Conservation (phyloP, 2,329 filamentous ascomycete species). For the Monilinia polystroma region DNA sequence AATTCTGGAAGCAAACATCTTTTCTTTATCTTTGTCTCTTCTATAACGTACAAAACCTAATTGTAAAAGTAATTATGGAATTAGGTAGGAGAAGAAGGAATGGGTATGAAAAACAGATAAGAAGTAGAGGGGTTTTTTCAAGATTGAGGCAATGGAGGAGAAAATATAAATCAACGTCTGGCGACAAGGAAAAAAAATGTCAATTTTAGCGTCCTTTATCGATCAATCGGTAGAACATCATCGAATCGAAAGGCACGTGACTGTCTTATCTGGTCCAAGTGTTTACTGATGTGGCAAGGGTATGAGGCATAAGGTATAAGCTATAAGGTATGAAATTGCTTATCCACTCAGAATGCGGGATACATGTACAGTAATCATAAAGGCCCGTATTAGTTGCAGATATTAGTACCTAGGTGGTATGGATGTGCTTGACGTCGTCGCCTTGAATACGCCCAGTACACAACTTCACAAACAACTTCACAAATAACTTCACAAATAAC, state of each 20-base stretch:
- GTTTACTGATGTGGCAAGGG: background rate
- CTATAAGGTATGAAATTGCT: background rate
- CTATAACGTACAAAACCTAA: conserved; percentile 28
- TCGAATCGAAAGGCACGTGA: conserved; percentile 16
- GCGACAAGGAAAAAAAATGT: conserved; percentile 19
- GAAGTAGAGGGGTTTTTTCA: conserved; percentile 1
- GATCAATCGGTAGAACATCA: conserved; percentile 18
- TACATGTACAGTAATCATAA: background rate
- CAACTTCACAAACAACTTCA: too few species aligned
- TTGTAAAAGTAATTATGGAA: conserved; percentile 24
- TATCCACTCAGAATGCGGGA: conserved; percentile 2
- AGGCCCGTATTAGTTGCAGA: background rate
- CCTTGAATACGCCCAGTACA: too few species aligned
- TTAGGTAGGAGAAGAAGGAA: conserved; percentile 25
- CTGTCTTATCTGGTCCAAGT: too few species aligned
- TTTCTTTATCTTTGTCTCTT: conserved; percentile 41
- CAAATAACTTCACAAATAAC: background rate
- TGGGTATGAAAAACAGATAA: conserved; percentile 27
- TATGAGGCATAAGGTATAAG: background rate
- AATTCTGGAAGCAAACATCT: conserved; percentile 71
- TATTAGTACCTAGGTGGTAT: background rate
- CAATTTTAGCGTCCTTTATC: conserved; percentile 20
- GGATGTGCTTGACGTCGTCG: background rate
- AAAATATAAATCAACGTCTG: conserved; percentile 21
- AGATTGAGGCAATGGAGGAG: conserved; percentile 19